phyloP scores from a whole-genome alignment of 306 rosid species.

The Abrus pulchellus region DNA sequence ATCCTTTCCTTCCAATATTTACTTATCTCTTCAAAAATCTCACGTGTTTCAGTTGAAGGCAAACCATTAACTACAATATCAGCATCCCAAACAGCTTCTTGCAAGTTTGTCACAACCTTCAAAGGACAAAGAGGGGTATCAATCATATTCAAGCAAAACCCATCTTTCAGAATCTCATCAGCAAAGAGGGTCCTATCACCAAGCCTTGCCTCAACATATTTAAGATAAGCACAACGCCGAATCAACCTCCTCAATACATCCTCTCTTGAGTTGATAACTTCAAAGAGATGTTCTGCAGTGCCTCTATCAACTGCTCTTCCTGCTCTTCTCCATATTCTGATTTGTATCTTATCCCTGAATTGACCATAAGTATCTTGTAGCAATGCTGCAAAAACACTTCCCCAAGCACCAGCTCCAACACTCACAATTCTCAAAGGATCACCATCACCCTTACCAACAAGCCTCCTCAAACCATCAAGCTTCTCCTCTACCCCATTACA shows the following conservation, averaged over 20 bases:
- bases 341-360: conserved; percentile 80
- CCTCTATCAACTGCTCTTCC: conserved; percentile 75
- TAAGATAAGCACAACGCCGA: conserved; percentile 83
- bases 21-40: conserved; percentile 89
- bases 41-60: conserved; percentile 92
- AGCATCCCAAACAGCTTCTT: conserved; percentile 99
- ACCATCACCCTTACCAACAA: conserved; percentile 64
- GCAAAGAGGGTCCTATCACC: conserved; percentile 87
- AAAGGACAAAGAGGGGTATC: conserved; percentile 91
- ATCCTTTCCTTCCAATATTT: conserved; percentile 91
- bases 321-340: conserved; percentile 88
- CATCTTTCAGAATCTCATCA: conserved; percentile 94
- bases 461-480: conserved; percentile 73
- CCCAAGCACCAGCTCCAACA: conserved; percentile 98
- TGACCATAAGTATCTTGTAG: conserved; percentile 86
- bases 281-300: conserved; percentile 88
- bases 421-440: conserved; percentile 92
- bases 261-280: conserved; percentile 87
- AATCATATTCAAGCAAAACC: conserved; percentile 93
- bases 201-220: conserved; percentile 92
- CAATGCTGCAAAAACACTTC: conserved; percentile 85
- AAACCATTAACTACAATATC: conserved; percentile 94
- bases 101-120: conserved; percentile 94
- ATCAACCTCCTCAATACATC: conserved; percentile 91
- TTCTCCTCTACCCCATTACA: conserved; percentile 75